Percentiles rank a stretch among this genome's conserved stretches.
phyloP scores from a whole-genome alignment of 345 rosid genomes.

The Populus ilicifolia region DNA sequence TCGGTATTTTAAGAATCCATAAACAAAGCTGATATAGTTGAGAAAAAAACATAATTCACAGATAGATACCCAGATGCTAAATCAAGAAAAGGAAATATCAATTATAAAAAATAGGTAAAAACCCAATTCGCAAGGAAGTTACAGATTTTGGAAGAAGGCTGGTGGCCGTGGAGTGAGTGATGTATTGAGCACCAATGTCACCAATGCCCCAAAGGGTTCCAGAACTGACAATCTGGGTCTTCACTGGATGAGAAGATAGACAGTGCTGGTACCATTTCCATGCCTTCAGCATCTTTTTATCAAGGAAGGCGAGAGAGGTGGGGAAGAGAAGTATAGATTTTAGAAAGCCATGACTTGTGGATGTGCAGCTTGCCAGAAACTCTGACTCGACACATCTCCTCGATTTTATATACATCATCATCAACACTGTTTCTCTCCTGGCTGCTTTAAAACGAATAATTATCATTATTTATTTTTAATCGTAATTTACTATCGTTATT shows the following conservation, averaged over 20 bases:
- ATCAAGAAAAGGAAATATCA: neutral
- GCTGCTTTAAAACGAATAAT: no score
- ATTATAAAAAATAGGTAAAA: neutral
- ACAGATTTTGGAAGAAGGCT: conserved; percentile 41
- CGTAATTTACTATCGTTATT: no score
- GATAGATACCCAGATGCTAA: conserved; percentile 10
- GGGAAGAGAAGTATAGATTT: neutral
- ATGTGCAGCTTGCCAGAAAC: conserved; percentile 15
- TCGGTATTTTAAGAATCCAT: neutral
- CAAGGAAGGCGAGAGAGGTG: neutral
- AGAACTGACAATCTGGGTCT: conserved; percentile 86
- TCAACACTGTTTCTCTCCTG: neutral
- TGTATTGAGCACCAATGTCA: conserved; percentile 81
- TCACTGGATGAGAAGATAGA: conserved; percentile 60
- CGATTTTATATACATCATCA: neutral
- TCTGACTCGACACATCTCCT: neutral
- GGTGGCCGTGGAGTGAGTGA: conserved; percentile 69
- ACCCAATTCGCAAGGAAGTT: conserved; percentile 10
- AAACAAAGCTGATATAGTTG: neutral
- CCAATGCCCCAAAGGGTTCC: conserved; percentile 88
- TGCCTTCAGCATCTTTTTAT: conserved; percentile 44
- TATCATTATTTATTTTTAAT: no score
- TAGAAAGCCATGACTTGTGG: conserved; percentile 18
- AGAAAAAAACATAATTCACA: neutral
- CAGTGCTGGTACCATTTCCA: conserved; percentile 92